These are phyloP conservation scores for Isabelozyma pseudorhagii DNA, from an alignment of 805 yeast species.

Conservation along the genomic window DNA sequence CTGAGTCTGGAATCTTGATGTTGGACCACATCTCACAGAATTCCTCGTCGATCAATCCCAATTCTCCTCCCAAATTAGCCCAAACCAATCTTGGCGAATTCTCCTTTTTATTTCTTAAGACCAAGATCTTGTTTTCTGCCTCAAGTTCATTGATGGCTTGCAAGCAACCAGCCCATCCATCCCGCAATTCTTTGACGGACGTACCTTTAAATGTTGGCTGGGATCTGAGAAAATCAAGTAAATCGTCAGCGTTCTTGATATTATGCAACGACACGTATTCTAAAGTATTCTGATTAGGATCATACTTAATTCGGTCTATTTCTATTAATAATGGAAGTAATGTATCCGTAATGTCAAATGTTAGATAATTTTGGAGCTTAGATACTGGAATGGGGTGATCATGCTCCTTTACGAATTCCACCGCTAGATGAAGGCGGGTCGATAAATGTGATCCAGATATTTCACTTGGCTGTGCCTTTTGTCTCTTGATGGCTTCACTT, in stretches of 20 bases:
- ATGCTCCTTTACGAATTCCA: conserved; percentile 75
- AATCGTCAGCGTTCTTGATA: conserved; percentile 75
- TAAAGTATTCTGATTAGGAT: conserved; percentile 58
- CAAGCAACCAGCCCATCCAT: conserved; percentile 93
- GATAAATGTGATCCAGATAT: conserved; percentile 65
- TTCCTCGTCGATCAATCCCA: conserved; percentile 72
- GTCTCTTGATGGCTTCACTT: conserved; percentile 35
- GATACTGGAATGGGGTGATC: conserved; percentile 68
- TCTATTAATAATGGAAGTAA: conserved; percentile 64
- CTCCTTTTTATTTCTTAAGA: conserved; percentile 88
- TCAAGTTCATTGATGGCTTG: conserved; percentile 79
- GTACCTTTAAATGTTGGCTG: conserved; percentile 88
- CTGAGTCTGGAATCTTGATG: conserved; percentile 76
- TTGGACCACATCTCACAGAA: conserved; percentile 79
- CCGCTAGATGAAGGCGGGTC: conserved; percentile 85
- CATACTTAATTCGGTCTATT: conserved; percentile 73
- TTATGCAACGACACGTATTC: conserved; percentile 89
- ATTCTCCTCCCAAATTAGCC: conserved; percentile 78
- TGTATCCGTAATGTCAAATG: conserved; percentile 56
- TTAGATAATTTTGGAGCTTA: conserved; percentile 66
- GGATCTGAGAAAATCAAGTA: conserved; percentile 66
- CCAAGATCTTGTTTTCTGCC: conserved; percentile 70
- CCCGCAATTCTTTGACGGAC: conserved; percentile 75
- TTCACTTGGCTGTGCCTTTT: conserved; percentile 19
- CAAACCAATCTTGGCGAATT: conserved; percentile 89